Base-by-base conservation (phyloP, 2,329 filamentous ascomycete species). In the Pseudocercospora eumusae region DNA sequence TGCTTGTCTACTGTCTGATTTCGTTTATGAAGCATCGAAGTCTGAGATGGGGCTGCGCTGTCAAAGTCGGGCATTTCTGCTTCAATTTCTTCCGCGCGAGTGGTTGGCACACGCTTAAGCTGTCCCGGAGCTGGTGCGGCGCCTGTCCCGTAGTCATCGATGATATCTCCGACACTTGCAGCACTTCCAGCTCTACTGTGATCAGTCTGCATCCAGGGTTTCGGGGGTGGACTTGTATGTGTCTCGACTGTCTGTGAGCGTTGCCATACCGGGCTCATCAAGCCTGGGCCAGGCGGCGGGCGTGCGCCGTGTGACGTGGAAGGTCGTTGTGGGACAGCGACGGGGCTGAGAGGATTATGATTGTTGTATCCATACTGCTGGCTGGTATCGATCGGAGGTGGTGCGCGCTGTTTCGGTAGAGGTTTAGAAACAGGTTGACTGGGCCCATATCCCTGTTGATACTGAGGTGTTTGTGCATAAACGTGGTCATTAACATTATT, bases 41-140 rank as follows among this genome's bases (percentile, higher is more conserved):
- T 71, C 60, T 70, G 68, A 13, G 64, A 60, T 4, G 71, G 70
- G 13, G 72, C 71, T 21, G 71, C 71, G 54, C 81, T 82, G 69
- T 86, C 84, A 67, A 88, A 88, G 66, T 88, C 83, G 2, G 86
- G 86, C 84, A 88, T 87, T 53, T 87, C 84, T 18, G 80, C 79
- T 54, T 85, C 82, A 56, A 79, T 76, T 54, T 77, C 75, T 56
- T 76, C 75, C 40, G 78, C 78, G 47, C 76, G 72, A 25, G 71
- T 69, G 8, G 60, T 67, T 9, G 63, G 67, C 10, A 58, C 59
- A 36, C 57, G 59, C 25, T 64, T 59, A 6, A 64, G 58, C 45
- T 55, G 60, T n/a, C 56, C 61, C 13, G 66, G 62, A 27, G 27
- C 54, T 11, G 58, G 63, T 25, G 55, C 55, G 27, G 62, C 31